Evolutionary conservation across 73 alveolate species (phyloP), one percentile per base, ranked within the genome.

Genomic region (Symbiodinium pilosum): DNA sequence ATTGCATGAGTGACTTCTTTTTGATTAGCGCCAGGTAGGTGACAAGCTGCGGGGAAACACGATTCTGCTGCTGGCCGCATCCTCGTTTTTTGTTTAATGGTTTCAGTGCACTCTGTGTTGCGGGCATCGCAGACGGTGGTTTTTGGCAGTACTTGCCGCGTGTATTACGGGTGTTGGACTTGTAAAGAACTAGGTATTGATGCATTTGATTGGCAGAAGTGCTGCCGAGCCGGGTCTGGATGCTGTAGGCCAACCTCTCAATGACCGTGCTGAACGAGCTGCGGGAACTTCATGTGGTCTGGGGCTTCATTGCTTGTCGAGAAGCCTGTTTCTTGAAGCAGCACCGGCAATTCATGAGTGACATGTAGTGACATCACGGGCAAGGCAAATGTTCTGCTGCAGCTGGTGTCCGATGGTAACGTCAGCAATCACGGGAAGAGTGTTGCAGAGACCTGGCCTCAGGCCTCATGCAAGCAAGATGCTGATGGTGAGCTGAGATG

Each of bases 1-100:
- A 47, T 47, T 47, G 6, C 14, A 47, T 9, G 59, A 47, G 59
- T 9, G 59, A 47, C 59, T 14, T 14, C 34, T 64, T 9, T 26
- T 18, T 34, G 84, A 28, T n/a, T n/a, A n/a, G 26, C 84, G 26
- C 47, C 93, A 91, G 97, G 97, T 91, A 47, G 97, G 97, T 54
- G 97, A 91, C 88, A 91, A 91, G 88, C 97, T 91, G 7, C 97
- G 97, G 6, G 97, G 97, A 5, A 91, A 91, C 88, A 91, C 97
- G 41, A 91, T 91, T 91, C 54, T 91, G 97, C 40, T 91, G 59
- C 81, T 91, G 24, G 97, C 88, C 64, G 28, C 54, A 39, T 64
- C 81, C 81, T 28, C 38, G 34, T 38, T 14, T 6, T 47, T 47
- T 6, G 14, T 47, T n/a, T n/a, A n/a, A n/a, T n/a, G n/a, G n/a